These are phyloP conservation scores for Hymenoscyphus fraxineus DNA, from an alignment of 2,329 filamentous ascomycete species.

Conservation along the genomic window DNA sequence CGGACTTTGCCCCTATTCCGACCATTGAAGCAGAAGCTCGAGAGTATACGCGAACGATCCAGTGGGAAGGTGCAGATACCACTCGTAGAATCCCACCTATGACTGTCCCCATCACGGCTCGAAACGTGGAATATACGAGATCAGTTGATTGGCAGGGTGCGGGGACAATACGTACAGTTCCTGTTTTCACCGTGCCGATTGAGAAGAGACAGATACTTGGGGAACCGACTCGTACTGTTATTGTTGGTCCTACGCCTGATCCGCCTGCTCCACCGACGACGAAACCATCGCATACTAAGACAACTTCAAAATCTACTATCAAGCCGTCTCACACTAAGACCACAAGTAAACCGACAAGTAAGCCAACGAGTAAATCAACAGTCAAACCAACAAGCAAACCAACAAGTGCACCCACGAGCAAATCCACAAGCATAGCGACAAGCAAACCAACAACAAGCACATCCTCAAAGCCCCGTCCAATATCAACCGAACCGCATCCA, in stretches of 20 bases:
- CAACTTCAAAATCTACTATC: background rate
- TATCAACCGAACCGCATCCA: background rate
- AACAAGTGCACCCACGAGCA: background rate
- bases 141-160: constrained; percentile 2
- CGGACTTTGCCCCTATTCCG: too few species aligned
- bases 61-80: background rate
- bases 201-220: constrained; percentile 10
- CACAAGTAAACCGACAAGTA: background rate
- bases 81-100: constrained; percentile 8
- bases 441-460: background rate
- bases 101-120: constrained; percentile 5
- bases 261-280: background rate
- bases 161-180: background rate
- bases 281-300: background rate
- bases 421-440: background rate
- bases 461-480: too few species aligned
- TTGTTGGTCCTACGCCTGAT: background rate
- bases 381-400: background rate
- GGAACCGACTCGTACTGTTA: constrained; percentile 5
- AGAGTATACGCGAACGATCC: background rate
- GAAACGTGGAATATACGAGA: constrained; percentile 4
- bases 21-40: background rate
- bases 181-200: constrained; percentile 6
- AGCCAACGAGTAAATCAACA: background rate
- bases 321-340: background rate